Base-by-base conservation (phyloP, 441 rosid genomes). In the Isatis lusitanica region DNA sequence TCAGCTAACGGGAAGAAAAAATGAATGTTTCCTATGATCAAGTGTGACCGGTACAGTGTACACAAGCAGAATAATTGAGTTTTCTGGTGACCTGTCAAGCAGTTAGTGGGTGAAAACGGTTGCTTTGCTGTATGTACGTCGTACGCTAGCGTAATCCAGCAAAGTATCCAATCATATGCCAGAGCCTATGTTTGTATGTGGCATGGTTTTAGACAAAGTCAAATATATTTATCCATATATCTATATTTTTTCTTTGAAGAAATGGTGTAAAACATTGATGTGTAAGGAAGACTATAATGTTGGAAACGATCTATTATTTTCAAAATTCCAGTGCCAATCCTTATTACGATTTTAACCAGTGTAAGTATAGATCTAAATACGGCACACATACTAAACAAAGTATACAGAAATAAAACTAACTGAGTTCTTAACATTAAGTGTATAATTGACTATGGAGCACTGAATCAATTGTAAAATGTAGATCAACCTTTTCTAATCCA, bases 81-180 rank as follows among this genome's bases (percentile, higher is more conserved):
- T 40, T 51, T 71, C 0, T 48, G 74, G 62, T 72, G 74, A 77
- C 74, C 70, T 77, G 80, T 71, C 80, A 66, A 71, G 9, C 50
- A 77, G 40, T 46, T 9, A 77, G 77, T 77, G 80, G 80, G 40
- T 71, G 47, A 21, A 51, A 44, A 36, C 60, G 40, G 63, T 59
- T 66, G 68, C 76, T 71, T 77, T 26, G 75, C 80, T 70, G 80
- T 76, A 57, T 70, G 7, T 18, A 70, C 24, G 69, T 70, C 56
- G 79, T 64, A 70, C 61, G 15, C 62, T 65, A 76, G 56, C 57
- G 63, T 16, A 71, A 71, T 71, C 76, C 80, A 77, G 73, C 76
- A 72, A 65, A 71, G 63, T 76, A 59, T 76, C 68, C 62, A 76
- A 42, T 71, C 80, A 71, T 71, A 71, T 71, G 79, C 71, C 75